Percentiles rank a stretch among this genome's conserved stretches.
phyloP scores from a whole-genome alignment of 306 rosid species.

The Quercus ilex region DNA sequence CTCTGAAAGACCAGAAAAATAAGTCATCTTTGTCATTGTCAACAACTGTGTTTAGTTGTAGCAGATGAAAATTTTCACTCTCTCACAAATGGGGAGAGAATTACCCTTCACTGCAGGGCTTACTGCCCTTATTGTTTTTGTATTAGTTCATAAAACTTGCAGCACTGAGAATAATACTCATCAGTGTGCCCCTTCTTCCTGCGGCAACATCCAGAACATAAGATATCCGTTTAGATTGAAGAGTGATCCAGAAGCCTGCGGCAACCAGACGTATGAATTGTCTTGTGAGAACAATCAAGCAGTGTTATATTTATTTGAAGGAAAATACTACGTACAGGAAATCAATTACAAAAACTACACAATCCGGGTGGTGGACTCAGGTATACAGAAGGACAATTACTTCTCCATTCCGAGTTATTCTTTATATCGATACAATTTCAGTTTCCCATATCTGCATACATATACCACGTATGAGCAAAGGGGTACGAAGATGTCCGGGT shows the following conservation, averaged over 20 bases:
- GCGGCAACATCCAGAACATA: slow-evolving; percentile 17
- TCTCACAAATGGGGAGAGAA: neutral
- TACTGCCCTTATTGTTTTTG: neutral
- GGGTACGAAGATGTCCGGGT: fast-evolving
- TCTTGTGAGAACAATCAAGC: slow-evolving; percentile 9
- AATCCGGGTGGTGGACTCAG: slow-evolving; percentile 28
- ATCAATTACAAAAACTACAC: slow-evolving; percentile 26
- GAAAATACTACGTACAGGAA: slow-evolving; percentile 13
- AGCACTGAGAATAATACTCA: neutral
- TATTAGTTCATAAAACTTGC: neutral
- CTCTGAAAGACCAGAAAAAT: no score
- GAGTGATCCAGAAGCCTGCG: no score
- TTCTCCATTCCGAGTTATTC: neutral
- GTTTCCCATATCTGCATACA: neutral
- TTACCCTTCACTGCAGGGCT: neutral
- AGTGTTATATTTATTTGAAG: neutral
- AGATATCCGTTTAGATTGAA: slow-evolving; percentile 5
- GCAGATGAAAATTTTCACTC: fast-evolving
- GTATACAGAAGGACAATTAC: neutral
- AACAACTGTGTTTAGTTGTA: no score
- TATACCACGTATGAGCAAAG: no score
- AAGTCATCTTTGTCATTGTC: no score
- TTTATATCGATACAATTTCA: slow-evolving; percentile 1
- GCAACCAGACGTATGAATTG: neutral
- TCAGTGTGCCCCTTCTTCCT: neutral